A percentile compares a stretch with the other conserved stretches of the same genome.
phyloP scores from a whole-genome alignment of 2,329 filamentous ascomycete species.

The Podosphaera leucotricha region DNA sequence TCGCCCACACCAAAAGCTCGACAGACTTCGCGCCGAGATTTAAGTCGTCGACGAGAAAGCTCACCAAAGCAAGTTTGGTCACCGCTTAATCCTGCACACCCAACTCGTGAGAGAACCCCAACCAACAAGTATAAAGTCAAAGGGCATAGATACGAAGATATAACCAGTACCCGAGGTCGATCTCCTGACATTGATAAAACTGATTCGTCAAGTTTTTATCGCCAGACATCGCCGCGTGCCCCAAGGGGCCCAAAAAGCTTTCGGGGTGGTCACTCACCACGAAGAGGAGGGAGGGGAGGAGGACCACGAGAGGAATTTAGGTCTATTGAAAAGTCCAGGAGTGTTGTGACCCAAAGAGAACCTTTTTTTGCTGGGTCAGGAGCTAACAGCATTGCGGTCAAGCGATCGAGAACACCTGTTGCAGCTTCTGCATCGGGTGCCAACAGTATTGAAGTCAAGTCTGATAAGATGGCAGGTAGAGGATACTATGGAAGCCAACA shows the following conservation, averaged over 20 bases:
- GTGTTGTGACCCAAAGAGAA: slow-evolving; percentile 5
- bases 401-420: slow-evolving; percentile 6
- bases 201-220: slow-evolving; percentile 11
- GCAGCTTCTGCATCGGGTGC: slow-evolving; percentile 14
- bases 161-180: slow-evolving; percentile 6
- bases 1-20: slow-evolving; percentile 12
- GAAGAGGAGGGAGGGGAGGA: slow-evolving; percentile 7
- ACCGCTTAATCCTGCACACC: slow-evolving; percentile 5
- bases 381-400: slow-evolving; percentile 16
- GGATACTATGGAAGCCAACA: slow-evolving; percentile 16
- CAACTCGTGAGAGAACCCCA: slow-evolving; percentile 8
- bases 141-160: slow-evolving; percentile 8
- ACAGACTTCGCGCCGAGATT: slow-evolving; percentile 8
- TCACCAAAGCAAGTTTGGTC: slow-evolving; percentile 7
- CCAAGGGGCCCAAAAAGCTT: slow-evolving; percentile 8
- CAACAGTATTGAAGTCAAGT: slow-evolving; percentile 17
- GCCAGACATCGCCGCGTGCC: slow-evolving; percentile 12
- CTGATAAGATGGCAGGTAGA: slow-evolving; percentile 16
- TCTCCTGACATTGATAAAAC: slow-evolving; percentile 13
- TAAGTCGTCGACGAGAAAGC: slow-evolving; percentile 5
- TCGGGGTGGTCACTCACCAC: slow-evolving; percentile 10
- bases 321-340: slow-evolving; percentile 3
- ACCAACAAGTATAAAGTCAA: slow-evolving; percentile 7
- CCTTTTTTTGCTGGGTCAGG: slow-evolving; percentile 10
- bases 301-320: slow-evolving; percentile 12